Evolutionary conservation across 495 filamentous ascomycete genomes (phyloP), one percentile per base, ranked within the genome.

Genomic region (Penicillium cinerascens): DNA sequence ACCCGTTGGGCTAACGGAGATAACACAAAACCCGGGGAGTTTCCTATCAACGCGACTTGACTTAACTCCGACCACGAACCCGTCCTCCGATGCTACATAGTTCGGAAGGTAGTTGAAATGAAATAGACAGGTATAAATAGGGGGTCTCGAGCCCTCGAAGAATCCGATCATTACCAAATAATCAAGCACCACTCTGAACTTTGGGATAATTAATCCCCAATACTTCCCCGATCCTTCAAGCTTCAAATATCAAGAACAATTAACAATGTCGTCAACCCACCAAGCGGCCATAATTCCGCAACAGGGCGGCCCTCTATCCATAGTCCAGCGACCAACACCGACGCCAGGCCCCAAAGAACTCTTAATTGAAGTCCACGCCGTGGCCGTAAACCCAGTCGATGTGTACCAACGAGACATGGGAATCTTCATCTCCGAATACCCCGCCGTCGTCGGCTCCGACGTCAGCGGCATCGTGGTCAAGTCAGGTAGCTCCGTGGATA

Each of bases 381-480:
- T 78, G 40, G 78, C 76, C 4, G 40, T 81, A 18, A 81, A 81
- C 57, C 74, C 72, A 5, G 42, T 73, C 42, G 75, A 79, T 53
- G 44, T 42, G 25, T 55, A 53, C 42, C 65, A 68, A 35, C 71
- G 67, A 1, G 65, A 75, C 21, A 39, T 49, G 6, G 72, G 72
- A 44, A 44, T 69, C 43, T 54, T 54, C 37, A 42, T 58, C 21
- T 59, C 38, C 17, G 29, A 52, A 5, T 76, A 72, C 56, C 75
- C 76, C 0, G 56, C 72, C 4, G 54, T 79, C 6, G 1, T 75
- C 10, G 76, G 74, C 23, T 69, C 65, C 7, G 77, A 79, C 43
- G 50, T 73, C 16, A 63, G 62, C 0, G 76, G 77, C 4, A 49
- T 68, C 4, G 64, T 80, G 21, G 44, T 67, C 47, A 48, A 61